These are phyloP conservation scores for Colletotrichum paranaense DNA, from an alignment of 2,329 filamentous ascomycete species.

Conservation along the genomic window DNA sequence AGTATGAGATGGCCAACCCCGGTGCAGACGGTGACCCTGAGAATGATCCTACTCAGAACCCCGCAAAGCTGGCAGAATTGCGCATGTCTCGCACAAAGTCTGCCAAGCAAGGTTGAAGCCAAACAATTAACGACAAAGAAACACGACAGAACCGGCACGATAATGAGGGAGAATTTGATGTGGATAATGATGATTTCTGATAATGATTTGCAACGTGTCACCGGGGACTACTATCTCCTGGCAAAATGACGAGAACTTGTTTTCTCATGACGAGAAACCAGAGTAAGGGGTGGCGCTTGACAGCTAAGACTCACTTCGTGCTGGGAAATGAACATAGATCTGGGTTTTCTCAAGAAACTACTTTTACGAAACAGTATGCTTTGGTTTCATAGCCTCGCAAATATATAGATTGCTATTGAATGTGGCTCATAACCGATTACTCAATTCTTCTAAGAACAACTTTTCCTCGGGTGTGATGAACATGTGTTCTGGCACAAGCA, in stretches of 20 bases:
- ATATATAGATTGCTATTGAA: not conserved
- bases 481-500: conserved; percentile 49
- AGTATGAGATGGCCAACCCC: conserved; percentile 59
- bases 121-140: not conserved
- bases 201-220: conserved; percentile 19
- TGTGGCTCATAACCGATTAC: conserved; percentile 43
- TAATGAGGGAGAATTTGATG: conserved; percentile 17
- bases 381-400: not conserved
- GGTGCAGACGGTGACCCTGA: conserved; percentile 56
- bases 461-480: conserved; percentile 51
- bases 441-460: conserved; percentile 48
- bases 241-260: not conserved
- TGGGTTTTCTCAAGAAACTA: not conserved
- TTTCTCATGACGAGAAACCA: not conserved
- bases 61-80: conserved; percentile 49
- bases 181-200: conserved; percentile 20
- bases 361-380: not conserved
- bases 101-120: conserved; percentile 14
- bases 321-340: conserved; percentile 3
- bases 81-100: conserved; percentile 33
- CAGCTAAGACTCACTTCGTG: not conserved
- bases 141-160: conserved; percentile 8
- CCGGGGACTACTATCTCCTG: not conserved
- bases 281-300: not conserved
- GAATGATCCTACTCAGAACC: conserved; percentile 57